phyloP scores from a whole-genome alignment of 129 eudicot species.

The Tanacetum coccineum region DNA sequence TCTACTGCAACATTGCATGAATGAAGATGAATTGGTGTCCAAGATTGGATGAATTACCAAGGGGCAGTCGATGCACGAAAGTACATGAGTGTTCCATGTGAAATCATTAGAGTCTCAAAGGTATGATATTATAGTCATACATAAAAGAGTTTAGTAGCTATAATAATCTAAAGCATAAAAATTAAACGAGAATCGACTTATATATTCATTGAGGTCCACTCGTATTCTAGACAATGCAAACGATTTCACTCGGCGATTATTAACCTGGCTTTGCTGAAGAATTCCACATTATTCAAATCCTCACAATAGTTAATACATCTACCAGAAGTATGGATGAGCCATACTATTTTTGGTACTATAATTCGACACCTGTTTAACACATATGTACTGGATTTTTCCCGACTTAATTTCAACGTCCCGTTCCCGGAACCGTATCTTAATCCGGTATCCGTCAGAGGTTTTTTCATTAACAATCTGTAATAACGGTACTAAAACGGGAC shows the following conservation, averaged over 20 bases:
- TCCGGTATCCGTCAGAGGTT: too few relatives aligned
- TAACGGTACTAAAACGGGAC: too few relatives aligned
- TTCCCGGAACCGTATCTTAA: too few relatives aligned
- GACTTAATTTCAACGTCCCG: too few relatives aligned
- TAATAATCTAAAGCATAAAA: background rate
- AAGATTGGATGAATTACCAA: constrained; percentile 91
- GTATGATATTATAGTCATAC: constrained; percentile 26
- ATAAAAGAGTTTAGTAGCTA: background rate
- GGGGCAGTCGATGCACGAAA: constrained; percentile 88
- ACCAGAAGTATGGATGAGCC: too few relatives aligned
- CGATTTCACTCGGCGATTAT: constrained; percentile 77
- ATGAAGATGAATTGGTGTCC: too few relatives aligned
- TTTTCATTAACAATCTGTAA: too few relatives aligned
- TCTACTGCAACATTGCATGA: too few relatives aligned
- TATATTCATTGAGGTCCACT: constrained; percentile 51
- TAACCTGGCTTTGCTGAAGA: constrained; percentile 69
- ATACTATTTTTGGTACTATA: too few relatives aligned
- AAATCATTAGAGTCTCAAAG: constrained; percentile 88
- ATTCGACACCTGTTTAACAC: too few relatives aligned
- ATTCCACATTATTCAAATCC: constrained; percentile 41
- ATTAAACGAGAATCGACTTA: constrained; percentile 3
- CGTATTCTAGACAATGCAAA: constrained; percentile 63
- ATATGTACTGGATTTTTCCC: too few relatives aligned
- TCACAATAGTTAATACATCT: constrained; percentile 32
- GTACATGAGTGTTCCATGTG: constrained; percentile 80